Evolutionary conservation across 495 filamentous ascomycete genomes (phyloP), one percentile per base, ranked within the genome.

Genomic region (Terfezia boudieri): DNA sequence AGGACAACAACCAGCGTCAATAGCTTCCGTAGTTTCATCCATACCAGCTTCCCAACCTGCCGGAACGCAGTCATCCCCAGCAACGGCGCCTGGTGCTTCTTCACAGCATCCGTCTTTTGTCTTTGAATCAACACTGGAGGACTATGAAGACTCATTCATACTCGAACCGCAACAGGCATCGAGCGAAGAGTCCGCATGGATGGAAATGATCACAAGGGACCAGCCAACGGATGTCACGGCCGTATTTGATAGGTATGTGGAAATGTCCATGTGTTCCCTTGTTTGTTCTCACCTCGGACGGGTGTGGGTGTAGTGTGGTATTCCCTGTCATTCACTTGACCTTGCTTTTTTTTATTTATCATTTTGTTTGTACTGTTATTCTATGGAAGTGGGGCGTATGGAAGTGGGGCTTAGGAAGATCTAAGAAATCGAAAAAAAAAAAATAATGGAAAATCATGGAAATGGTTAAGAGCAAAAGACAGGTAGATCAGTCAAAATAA

Each of bases 111-210:
- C 12, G 17, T 14, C 41, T 4, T 14, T 20, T 20, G 41, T 46
- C 41, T 5, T 46, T 46, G 41, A 46, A 1, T 46, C 73, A 46
- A 14, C 46, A 6, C 56, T 65, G 8, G 53, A 54, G 5, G 50
- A 49, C 8, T 60, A 50, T n/a, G 38, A 38, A 9, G 62, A 64
- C 20, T 58, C 56, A 55, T 53, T 63, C 62, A 56, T 70, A 52
- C 54, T 62, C 50, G 55, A 64, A 59, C 52, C 60, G 54, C 56
- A 58, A 54, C 60, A 69, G 59, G 62, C 62, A 10, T 59, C 37
- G 8, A 53, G 59, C 9, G 50, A 57, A 17, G 55, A 66, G 56
- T 54, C 61, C 50, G 56, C 64, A 10, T 67, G 67, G 69, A 66
- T 65, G 37, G 62, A 65, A 32, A 64, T 65, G 62, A 60, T 61